These are phyloP conservation scores for Hura crepitans DNA, from an alignment of 441 rosid species.

Conservation along the genomic window DNA sequence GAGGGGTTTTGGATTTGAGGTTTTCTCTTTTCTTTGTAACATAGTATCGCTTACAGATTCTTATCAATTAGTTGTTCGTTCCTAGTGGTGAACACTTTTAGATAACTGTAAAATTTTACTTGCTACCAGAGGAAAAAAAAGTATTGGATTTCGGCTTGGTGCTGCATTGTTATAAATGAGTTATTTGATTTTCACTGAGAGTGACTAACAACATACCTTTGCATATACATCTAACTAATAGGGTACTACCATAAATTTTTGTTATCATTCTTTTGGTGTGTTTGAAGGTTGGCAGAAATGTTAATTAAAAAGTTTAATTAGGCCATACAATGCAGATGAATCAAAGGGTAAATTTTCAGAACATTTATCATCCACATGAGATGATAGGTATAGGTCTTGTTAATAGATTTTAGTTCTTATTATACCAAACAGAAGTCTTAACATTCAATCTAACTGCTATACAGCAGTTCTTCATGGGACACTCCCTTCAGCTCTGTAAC, in stretches of 20 bases:
- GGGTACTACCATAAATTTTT: background rate
- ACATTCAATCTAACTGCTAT: background rate
- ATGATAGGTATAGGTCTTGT: slow-evolving; percentile 5
- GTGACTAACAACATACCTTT: background rate
- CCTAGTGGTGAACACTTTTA: too few relatives aligned
- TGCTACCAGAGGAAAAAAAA: background rate
- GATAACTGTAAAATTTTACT: background rate
- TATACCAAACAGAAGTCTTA: background rate
- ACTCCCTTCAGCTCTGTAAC: background rate
- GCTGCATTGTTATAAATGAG: background rate
- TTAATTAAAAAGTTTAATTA: background rate
- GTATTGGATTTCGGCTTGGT: background rate
- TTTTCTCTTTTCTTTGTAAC: slow-evolving; percentile 26
- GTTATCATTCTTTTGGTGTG: background rate
- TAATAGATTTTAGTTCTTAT: background rate
- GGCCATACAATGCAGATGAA: background rate
- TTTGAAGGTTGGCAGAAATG: background rate
- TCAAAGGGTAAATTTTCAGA: background rate
- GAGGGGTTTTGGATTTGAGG: slow-evolving; percentile 99
- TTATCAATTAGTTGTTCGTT: slow-evolving; percentile 1
- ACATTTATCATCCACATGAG: background rate
- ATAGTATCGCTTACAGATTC: background rate
- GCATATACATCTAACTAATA: background rate
- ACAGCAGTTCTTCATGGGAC: background rate
- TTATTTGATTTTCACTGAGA: background rate